phyloP scores from a whole-genome alignment of 371 early-diverging fungal species.

The Mucor indicus region DNA sequence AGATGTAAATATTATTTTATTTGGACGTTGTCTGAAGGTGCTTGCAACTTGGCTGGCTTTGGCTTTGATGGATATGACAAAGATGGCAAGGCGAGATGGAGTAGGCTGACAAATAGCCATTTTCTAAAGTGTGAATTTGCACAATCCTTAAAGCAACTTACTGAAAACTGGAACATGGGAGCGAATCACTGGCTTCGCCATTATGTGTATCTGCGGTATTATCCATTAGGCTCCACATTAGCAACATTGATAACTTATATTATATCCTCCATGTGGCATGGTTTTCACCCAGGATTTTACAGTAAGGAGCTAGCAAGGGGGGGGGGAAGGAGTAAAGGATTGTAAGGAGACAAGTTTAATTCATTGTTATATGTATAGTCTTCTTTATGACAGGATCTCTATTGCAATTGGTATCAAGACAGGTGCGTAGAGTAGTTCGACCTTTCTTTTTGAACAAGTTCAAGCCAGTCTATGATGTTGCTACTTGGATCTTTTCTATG shows the following conservation, averaged over 20 bases:
- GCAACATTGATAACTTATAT: constrained; percentile 69
- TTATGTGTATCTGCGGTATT: constrained; percentile 73
- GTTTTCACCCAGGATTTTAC: constrained; percentile 89
- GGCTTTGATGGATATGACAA: constrained; percentile 79
- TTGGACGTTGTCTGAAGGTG: constrained; percentile 87
- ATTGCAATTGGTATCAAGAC: constrained; percentile 27
- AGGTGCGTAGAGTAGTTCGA: constrained; percentile 65
- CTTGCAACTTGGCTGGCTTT: constrained; percentile 79
- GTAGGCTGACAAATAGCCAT: constrained; percentile 69
- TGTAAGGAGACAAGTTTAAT: constrained; percentile 9
- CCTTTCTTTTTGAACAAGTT: constrained; percentile 44
- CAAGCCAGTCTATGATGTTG: constrained; percentile 55
- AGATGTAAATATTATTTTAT: constrained; percentile 84
- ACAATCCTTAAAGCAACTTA: constrained; percentile 62
- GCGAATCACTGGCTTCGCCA: constrained; percentile 85
- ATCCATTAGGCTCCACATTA: constrained; percentile 48
- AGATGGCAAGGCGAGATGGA: constrained; percentile 47
- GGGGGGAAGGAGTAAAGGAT: neutral
- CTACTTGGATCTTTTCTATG: constrained; percentile 66
- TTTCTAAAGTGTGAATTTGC: constrained; percentile 71
- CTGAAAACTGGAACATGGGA: constrained; percentile 87
- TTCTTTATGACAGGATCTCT: constrained; percentile 25
- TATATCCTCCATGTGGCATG: constrained; percentile 91
- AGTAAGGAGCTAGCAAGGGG: constrained; percentile 38
- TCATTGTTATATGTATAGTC: constrained; percentile 7